phyloP scores from a whole-genome alignment of 2,329 filamentous ascomycete species.

The Clarireedia homoeocarpa region DNA sequence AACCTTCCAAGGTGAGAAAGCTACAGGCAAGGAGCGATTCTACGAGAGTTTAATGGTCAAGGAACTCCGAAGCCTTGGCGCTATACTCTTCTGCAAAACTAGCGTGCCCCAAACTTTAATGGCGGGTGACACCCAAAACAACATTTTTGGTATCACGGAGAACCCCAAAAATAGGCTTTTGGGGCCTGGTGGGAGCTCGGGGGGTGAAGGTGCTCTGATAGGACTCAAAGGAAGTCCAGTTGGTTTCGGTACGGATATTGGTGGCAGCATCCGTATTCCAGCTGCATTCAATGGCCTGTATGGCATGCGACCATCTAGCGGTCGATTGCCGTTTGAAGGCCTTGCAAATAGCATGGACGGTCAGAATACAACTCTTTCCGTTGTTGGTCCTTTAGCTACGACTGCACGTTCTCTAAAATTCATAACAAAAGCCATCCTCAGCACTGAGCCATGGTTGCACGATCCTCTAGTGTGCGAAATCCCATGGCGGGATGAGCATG shows the following conservation, averaged over 20 bases:
- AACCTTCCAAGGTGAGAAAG: constrained; percentile 47
- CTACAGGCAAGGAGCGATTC: constrained; percentile 40
- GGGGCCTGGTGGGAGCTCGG: constrained; percentile 25
- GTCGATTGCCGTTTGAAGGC: constrained; percentile 41
- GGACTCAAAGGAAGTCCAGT: constrained; percentile 26
- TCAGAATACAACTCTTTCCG: constrained; percentile 53
- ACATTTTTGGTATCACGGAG: constrained; percentile 34
- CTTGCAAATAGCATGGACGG: constrained; percentile 53
- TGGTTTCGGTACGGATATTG: constrained; percentile 29
- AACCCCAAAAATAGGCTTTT: constrained; percentile 28
- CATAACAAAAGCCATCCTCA: constrained; percentile 47
- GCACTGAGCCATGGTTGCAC: constrained; percentile 53
- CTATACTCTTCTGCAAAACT: constrained; percentile 35
- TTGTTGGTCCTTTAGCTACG: constrained; percentile 55
- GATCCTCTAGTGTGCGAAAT: constrained; percentile 59
- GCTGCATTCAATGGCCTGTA: constrained; percentile 33
- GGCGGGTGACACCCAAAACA: constrained; percentile 36
- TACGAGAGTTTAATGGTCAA: constrained; percentile 42
- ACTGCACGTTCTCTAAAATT: constrained; percentile 47
- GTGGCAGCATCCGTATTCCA: constrained; percentile 29
- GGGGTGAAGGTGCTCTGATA: constrained; percentile 30
- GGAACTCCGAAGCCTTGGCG: constrained; percentile 34
- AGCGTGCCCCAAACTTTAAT: constrained; percentile 34
- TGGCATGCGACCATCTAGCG: constrained; percentile 31
- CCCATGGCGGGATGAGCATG: constrained; percentile 49